Evolutionary conservation across 306 rosid genomes (phyloP).

Genomic region (Castanopsis chinensis): DNA sequence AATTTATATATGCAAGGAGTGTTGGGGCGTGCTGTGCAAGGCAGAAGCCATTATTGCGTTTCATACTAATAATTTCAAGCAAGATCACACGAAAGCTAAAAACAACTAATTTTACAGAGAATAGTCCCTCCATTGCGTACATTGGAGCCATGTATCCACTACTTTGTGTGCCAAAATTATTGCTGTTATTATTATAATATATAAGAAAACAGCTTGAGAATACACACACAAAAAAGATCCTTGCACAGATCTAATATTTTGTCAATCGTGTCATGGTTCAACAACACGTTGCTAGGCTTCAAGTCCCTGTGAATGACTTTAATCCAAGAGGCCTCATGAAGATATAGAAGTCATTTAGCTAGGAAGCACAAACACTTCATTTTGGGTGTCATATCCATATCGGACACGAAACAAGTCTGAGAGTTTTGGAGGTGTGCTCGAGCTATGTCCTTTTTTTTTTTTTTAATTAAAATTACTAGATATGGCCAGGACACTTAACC

Average conservation of each 20-base stretch:
- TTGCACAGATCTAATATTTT: slow-evolving; percentile 57
- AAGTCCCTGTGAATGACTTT: slow-evolving; percentile 51
- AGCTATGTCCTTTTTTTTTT: too few species aligned
- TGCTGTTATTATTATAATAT: too few species aligned
- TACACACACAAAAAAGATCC: slow-evolving; percentile 4
- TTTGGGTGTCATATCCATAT: too few species aligned
- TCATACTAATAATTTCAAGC: slow-evolving; percentile 41
- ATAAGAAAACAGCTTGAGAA: too few species aligned
- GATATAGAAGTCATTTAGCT: slow-evolving; percentile 48
- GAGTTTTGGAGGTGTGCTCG: too few species aligned
- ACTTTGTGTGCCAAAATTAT: not conserved
- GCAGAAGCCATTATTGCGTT: slow-evolving; percentile 28
- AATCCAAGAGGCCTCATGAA: slow-evolving; percentile 51
- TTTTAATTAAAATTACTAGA: too few species aligned
- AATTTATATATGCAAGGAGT: slow-evolving; percentile 34
- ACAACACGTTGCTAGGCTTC: slow-evolving; percentile 43
- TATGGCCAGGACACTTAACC: too few species aligned
- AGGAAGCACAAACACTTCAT: too few species aligned
- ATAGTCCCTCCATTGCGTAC: slow-evolving; percentile 46
- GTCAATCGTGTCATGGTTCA: slow-evolving; percentile 41
- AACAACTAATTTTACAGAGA: slow-evolving; percentile 41
- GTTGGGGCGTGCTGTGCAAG: slow-evolving; percentile 29
- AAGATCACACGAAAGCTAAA: slow-evolving; percentile 44
- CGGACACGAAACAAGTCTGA: too few species aligned
- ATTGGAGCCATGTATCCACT: slow-evolving; percentile 61